Percentiles rank a stretch among this genome's conserved stretches.
Evolutionary conservation across 768 basidiomycete genomes (phyloP).

Genomic region (Boletus barrowsii): DNA sequence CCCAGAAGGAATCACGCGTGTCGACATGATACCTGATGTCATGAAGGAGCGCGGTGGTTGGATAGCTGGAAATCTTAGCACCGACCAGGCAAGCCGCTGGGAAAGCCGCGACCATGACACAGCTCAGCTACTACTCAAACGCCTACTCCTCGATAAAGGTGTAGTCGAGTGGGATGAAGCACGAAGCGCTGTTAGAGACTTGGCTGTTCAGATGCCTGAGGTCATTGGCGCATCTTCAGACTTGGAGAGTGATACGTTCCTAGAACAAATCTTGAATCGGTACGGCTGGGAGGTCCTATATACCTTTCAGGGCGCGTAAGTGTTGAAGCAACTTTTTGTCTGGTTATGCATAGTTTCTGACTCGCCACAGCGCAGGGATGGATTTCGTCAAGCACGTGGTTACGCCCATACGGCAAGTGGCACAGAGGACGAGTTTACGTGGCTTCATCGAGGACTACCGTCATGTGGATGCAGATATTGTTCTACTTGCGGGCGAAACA

Average conservation of each 20-base stretch:
- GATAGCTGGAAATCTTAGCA: slow-evolving; percentile 10
- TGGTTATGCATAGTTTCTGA: slow-evolving; percentile 10
- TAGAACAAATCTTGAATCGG: slow-evolving; percentile 30
- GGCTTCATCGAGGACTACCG: slow-evolving; percentile 39
- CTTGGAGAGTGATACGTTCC: slow-evolving; percentile 23
- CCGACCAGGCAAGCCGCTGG: slow-evolving; percentile 16
- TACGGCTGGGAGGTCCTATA: slow-evolving; percentile 40
- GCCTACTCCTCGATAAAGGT: slow-evolving; percentile 17
- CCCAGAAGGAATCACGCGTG: slow-evolving; percentile 33
- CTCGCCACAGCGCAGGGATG: slow-evolving; percentile 32
- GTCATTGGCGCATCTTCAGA: slow-evolving; percentile 3
- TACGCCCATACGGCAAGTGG: slow-evolving; percentile 34
- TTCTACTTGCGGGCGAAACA: slow-evolving; percentile 39
- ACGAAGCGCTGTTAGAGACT: slow-evolving; percentile 17
- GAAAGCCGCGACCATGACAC: slow-evolving; percentile 3
- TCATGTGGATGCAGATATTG: slow-evolving; percentile 32
- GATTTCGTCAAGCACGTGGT: slow-evolving; percentile 40
- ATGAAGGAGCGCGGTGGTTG: slow-evolving; percentile 29
- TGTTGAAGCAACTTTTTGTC: slow-evolving; percentile 1
- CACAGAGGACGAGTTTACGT: slow-evolving; percentile 29
- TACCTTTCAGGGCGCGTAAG: slow-evolving; percentile 41
- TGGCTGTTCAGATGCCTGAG: slow-evolving; percentile 19
- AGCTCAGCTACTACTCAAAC: slow-evolving; percentile 17
- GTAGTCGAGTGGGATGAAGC: slow-evolving; percentile 32
- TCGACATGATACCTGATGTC: slow-evolving; percentile 32